A percentile compares a stretch with the other conserved stretches of the same genome.
These are phyloP conservation scores for Saturnispora serradocipensis DNA, from an alignment of 805 yeast species.

Conservation along the genomic window DNA sequence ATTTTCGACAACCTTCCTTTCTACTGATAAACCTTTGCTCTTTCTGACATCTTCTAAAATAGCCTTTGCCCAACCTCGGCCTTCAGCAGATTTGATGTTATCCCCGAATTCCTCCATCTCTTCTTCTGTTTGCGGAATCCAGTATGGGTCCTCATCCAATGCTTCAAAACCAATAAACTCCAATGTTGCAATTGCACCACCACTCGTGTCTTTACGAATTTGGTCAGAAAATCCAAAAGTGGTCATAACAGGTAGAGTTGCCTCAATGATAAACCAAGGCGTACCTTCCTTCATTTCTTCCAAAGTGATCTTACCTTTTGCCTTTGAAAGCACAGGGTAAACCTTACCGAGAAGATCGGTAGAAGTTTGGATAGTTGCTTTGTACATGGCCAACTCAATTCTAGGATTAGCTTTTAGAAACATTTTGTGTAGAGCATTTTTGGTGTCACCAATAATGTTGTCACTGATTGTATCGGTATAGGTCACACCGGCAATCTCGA, in stretches of 20 bases:
- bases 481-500: slow-evolving; percentile 36
- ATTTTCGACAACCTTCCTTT: slow-evolving; percentile 80
- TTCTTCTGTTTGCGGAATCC: slow-evolving; percentile 98
- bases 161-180: slow-evolving; percentile 83
- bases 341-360: slow-evolving; percentile 93
- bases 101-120: slow-evolving; percentile 92
- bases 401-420: slow-evolving; percentile 83
- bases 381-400: slow-evolving; percentile 82
- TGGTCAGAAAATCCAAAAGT: slow-evolving; percentile 97
- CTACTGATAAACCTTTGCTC: slow-evolving; percentile 83
- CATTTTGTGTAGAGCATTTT: slow-evolving; percentile 49
- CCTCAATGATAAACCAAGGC: slow-evolving; percentile 82
- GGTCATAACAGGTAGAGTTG: slow-evolving; percentile 85
- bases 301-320: slow-evolving; percentile 75
- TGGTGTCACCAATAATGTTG: slow-evolving; percentile 20
- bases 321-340: slow-evolving; percentile 82
- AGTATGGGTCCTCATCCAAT: slow-evolving; percentile 89
- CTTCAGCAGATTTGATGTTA: slow-evolving; percentile 51
- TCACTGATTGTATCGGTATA: slow-evolving; percentile 12
- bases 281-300: slow-evolving; percentile 99
- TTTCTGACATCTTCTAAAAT: slow-evolving; percentile 77
- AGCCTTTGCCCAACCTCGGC: slow-evolving; percentile 80
- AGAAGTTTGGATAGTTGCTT: slow-evolving; percentile 91
- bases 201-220: slow-evolving; percentile 84
- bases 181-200: slow-evolving; percentile 95